Evolutionary conservation across 1,139 yeast genomes (phyloP), one percentile per base, ranked within the genome.

Genomic region (Keqinozyma sinolaborantium): DNA sequence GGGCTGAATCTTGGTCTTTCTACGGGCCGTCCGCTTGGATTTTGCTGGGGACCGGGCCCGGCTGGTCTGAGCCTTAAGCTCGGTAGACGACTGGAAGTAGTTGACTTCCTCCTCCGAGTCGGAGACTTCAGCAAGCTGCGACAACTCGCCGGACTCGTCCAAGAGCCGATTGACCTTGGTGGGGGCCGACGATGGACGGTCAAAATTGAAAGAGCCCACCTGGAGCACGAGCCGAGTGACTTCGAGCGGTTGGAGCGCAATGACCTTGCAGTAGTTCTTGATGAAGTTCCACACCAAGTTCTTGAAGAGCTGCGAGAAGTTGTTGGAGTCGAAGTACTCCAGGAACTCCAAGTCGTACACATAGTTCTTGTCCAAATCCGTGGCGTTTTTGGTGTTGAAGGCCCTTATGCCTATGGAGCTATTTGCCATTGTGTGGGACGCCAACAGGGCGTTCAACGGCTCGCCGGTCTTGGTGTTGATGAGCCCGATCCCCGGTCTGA

Each of bases 201-300:
- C 35, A 33, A 56, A 50, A 24, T 61, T 56, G 42, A 79, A 77
- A 30, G 68, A 76, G 2, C 95, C 95, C 20, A 86, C 83, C 55
- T 92, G 98, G 35, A 88, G 58, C 25, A 88, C 68, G 40, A 87
- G 65, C 34, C 95, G 70, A 4, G 86, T 79, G 21, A 86, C 83
- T 48, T 92, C 97, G 56, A 90, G 81, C 1, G 98, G 98, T 56
- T 92, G 97, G 14, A 87, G 76, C 15, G 83, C 53, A 24, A 86
- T 54, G 30, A 81, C 77, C 41, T 77, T 79, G 36, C 77, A 59
- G 58, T 88, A 88, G 41, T 79, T 81, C 43, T 77, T 77, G 30
- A 79, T 51, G 45, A 86, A 79, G 26, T 84, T 77, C 55, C 72
- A 68, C 32, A 71, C 46, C 53, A 85, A 57, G 44, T 76, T 74